Evolutionary conservation across 768 basidiomycete genomes (phyloP).

Genomic region (Mycena chlorophos): DNA sequence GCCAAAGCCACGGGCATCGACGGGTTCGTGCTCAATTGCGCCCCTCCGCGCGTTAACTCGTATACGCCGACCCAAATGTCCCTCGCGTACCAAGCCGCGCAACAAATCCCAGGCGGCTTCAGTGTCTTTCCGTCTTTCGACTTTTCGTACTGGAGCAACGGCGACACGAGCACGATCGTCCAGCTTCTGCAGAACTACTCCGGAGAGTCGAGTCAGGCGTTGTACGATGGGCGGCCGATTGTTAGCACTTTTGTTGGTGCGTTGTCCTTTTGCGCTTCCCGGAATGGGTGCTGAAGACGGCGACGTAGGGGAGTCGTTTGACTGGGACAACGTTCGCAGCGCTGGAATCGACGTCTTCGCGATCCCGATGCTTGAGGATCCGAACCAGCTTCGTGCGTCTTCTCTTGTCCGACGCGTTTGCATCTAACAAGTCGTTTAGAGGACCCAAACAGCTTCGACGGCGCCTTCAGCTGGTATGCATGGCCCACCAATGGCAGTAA

Average conservation of each 20-base stretch:
- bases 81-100: slow-evolving; percentile 40
- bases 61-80: slow-evolving; percentile 36
- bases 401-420: too few relatives aligned
- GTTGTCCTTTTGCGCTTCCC: too few relatives aligned
- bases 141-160: slow-evolving; percentile 33
- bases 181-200: slow-evolving; percentile 37
- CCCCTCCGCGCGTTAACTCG: slow-evolving; percentile 28
- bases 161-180: slow-evolving; percentile 31
- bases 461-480: slow-evolving; percentile 31
- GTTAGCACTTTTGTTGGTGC: slow-evolving; percentile 46
- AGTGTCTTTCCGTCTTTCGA: slow-evolving; percentile 38
- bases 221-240: slow-evolving; percentile 36
- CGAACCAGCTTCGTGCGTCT: slow-evolving; percentile 16
- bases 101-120: slow-evolving; percentile 28
- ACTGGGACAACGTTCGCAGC: slow-evolving; percentile 24
- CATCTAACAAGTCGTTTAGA: too few relatives aligned
- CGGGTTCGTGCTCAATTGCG: slow-evolving; percentile 42
- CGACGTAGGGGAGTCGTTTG: slow-evolving; percentile 49
- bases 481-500: slow-evolving; percentile 23
- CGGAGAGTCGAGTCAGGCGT: slow-evolving; percentile 39
- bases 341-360: slow-evolving; percentile 23
- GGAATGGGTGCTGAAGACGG: too few relatives aligned
- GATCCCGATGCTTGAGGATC: slow-evolving; percentile 28
- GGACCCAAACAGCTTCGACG: slow-evolving; percentile 26
- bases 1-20: slow-evolving; percentile 26